phyloP scores from a whole-genome alignment of 257 asterid species.

The Solanum etuberosum region DNA sequence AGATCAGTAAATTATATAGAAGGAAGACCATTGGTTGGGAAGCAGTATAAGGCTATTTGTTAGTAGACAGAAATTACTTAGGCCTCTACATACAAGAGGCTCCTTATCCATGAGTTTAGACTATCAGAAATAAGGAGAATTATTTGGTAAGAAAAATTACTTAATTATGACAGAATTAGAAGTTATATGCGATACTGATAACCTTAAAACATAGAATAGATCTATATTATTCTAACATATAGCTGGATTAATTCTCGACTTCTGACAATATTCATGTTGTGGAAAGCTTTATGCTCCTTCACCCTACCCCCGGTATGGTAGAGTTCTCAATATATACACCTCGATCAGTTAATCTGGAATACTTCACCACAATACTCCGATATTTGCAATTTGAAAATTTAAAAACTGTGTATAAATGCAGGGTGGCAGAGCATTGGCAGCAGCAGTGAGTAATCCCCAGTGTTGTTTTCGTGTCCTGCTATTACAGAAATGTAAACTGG shows the following conservation, averaged over 20 bases:
- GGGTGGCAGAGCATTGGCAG: conserved; percentile 65
- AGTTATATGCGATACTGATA: not conserved
- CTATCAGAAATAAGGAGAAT: not conserved
- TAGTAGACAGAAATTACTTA: not conserved
- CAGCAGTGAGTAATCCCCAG: conserved; percentile 41
- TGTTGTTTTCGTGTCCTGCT: conserved; percentile 53
- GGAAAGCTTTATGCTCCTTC: not conserved
- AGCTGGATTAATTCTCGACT: not conserved
- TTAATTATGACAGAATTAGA: not conserved
- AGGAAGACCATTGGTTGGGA: not conserved
- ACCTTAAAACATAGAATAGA: not conserved
- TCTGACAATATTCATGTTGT: not conserved
- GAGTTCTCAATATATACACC: not conserved
- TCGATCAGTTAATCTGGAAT: not conserved
- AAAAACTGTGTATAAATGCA: conserved; percentile 21
- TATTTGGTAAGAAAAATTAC: not conserved
- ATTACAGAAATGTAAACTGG: conserved; percentile 59
- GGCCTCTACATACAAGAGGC: not conserved
- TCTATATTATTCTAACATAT: not conserved
- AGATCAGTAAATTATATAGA: not conserved
- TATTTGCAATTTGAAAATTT: conserved; percentile 6
- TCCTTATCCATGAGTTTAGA: not conserved
- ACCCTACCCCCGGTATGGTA: not conserved
- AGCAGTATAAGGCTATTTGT: not conserved
- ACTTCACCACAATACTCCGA: not conserved